Evolutionary conservation across 108 stramenopile species (phyloP).

Genomic region (Cyclotella sp.): DNA sequence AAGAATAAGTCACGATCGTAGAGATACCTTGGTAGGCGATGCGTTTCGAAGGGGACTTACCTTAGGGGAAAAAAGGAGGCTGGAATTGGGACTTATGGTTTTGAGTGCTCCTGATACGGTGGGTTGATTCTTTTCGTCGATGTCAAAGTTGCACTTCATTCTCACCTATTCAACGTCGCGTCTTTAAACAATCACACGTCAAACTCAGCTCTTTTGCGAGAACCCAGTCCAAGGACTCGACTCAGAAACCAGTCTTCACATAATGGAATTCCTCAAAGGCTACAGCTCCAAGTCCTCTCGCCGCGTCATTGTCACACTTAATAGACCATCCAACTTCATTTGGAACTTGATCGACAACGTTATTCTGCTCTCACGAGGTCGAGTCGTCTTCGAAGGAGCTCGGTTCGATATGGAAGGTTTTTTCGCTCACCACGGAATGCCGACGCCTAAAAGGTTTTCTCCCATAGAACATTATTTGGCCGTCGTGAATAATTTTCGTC

Average conservation of each 20-base stretch:
- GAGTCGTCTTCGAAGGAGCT: slow-evolving; percentile 60
- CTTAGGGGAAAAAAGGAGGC: slow-evolving; percentile 78
- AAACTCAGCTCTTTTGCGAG: slow-evolving; percentile 16
- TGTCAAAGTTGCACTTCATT: too few relatives aligned
- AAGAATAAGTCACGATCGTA: slow-evolving; percentile 56
- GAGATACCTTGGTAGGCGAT: slow-evolving; percentile 69
- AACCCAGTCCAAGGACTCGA: slow-evolving; percentile 45
- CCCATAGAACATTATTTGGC: slow-evolving; percentile 32
- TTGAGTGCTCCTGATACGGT: slow-evolving; percentile 46
- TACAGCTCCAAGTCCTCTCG: slow-evolving; percentile 35
- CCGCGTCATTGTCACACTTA: too few relatives aligned
- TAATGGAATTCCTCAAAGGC: slow-evolving; percentile 65
- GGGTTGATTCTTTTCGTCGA: neutral
- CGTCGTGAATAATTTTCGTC: slow-evolving; percentile 30
- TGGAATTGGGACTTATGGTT: slow-evolving; percentile 77
- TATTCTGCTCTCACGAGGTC: slow-evolving; percentile 56
- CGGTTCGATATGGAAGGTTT: slow-evolving; percentile 60
- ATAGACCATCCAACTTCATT: slow-evolving; percentile 29
- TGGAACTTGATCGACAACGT: slow-evolving; percentile 69
- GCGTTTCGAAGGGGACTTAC: slow-evolving; percentile 71
- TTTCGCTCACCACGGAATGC: slow-evolving; percentile 48
- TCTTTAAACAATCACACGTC: neutral
- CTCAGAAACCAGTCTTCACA: slow-evolving; percentile 58
- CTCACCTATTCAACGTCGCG: too few relatives aligned
- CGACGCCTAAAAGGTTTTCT: slow-evolving; percentile 49